Base-by-base conservation (phyloP, 345 rosid species). In the Erysimum cheiranthoides region DNA sequence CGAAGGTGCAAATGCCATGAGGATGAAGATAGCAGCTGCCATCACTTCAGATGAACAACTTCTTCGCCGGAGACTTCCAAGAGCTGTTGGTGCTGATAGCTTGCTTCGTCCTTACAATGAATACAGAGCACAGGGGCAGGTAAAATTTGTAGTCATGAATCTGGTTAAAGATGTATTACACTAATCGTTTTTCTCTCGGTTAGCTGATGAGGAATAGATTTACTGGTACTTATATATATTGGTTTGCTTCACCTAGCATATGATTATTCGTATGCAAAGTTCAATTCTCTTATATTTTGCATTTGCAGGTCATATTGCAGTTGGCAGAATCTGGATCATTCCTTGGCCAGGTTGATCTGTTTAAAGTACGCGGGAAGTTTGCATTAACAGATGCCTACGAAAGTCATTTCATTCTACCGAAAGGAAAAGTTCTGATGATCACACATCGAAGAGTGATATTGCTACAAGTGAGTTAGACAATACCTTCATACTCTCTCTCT, bases 1-100 rank as follows among this genome's bases (percentile, higher is more conserved):
- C 10, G 99, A 95, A 86, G 99, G 99, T 73, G 99, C 99, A 66
- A 95, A 95, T 86, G 99, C 98, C 63, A 83, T 95, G 93, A 87
- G 97, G 82, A 92, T 93, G 96, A 93, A 96, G 84, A 93, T 96
- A 79, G 84, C 88, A 78, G 88, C 99, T 65, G 97, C 98, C 67
- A 87, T 96, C 82, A 87, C 98, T 53, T 93, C 99, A 78, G 99
- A 96, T 82, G 98, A 96, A 68, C 99, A 96, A 78, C 95, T 93
- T 62, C 96, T 96, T 59, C 98, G 98, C 57, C 84, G 77, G 81
- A 89, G 98, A 82, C 85, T 93, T 73, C 98, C 97, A 61, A 93
- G 99, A 52, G 98, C 86, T 53, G 84, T 96, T 77, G 77, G 96
- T 46, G 98, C 92, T 73, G 97, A 96, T 82, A 88, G 86, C 84